These are phyloP conservation scores for Sarocladium kiliense DNA, from an alignment of 2,329 filamentous ascomycete genomes.

Conservation along the genomic window DNA sequence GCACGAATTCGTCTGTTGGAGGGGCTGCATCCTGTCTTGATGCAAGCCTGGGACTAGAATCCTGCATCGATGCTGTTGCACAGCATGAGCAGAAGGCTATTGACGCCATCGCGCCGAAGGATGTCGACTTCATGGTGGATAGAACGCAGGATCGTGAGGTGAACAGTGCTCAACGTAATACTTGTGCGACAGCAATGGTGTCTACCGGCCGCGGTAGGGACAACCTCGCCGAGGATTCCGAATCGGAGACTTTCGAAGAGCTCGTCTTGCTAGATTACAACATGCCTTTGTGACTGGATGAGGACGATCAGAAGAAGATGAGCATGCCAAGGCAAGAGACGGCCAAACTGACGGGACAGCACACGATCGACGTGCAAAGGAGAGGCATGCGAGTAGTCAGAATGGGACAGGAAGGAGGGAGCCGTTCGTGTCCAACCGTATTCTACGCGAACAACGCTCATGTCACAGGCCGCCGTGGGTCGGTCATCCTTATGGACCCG, in stretches of 20 bases:
- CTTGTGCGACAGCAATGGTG: neutral
- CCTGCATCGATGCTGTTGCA: neutral
- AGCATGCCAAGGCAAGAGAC: neutral
- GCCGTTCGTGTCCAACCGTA: neutral
- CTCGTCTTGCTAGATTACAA: neutral
- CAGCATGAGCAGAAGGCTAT: neutral
- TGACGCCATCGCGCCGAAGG: neutral
- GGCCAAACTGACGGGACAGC: neutral
- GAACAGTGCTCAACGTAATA: neutral
- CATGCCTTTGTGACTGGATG: neutral
- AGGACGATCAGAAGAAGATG: neutral
- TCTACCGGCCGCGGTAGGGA: neutral
- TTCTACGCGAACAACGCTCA: neutral
- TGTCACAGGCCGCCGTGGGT: slow-evolving; percentile 1
- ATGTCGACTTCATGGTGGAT: neutral
- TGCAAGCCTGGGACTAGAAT: neutral
- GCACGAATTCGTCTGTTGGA: neutral
- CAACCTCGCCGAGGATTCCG: neutral
- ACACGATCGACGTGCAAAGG: neutral
- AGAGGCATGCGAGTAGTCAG: neutral
- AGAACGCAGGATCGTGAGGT: neutral
- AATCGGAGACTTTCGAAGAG: neutral
- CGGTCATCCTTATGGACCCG: neutral
- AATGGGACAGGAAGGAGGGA: neutral
- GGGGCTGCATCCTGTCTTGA: neutral